Evolutionary conservation across 305 asterid genomes (phyloP), one percentile per base, ranked within the genome.

Genomic region (Fraxinus paxiana): DNA sequence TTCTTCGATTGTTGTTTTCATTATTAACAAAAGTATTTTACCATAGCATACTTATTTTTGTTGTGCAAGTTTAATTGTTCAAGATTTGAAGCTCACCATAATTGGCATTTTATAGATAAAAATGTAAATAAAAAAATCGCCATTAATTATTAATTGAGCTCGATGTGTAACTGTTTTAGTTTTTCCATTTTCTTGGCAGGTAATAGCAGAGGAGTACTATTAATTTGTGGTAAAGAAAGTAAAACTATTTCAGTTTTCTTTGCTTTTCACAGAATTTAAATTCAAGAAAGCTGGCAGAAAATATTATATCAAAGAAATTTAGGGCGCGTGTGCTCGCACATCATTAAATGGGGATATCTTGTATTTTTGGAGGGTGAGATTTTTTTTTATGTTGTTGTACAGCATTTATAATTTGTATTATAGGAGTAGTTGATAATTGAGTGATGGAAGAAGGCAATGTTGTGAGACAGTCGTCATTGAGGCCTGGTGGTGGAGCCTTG

Each of bases 381-480:
- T 31, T 26, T 24, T 83, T 81, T 51, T 71, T 71, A 79, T 86
- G 77, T 81, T 81, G 75, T 84, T 82, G 82, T 81, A 18, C 74
- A 81, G 69, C 65, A 78, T 83, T 81, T 81, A 59, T 78, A 76
- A 80, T 69, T 37, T 82, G 80, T 54, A 71, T 73, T 80, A 76
- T 35, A 73, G 18, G 73, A 43, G 83, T 80, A 61, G 76, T 82
- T 61, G 35, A 78, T 75, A 31, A 54, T 67, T 82, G 28, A 85
- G 77, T 26, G 20, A 95, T 96, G 99, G 99, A 96, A 77, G 99
- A 94, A 56, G 86, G 87, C 77, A 90, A 89, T 84, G 51, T 85
- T 73, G 82, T 82, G 30, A 87, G 97, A 87, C 81, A 83, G 5
- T 94, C 96, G 0, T 90, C 96, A 2, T 86, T 92, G 84, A 90